Conservation (phyloP, 768 basidiomycete genomes). For the Lanmaoa rubissima region DNA sequence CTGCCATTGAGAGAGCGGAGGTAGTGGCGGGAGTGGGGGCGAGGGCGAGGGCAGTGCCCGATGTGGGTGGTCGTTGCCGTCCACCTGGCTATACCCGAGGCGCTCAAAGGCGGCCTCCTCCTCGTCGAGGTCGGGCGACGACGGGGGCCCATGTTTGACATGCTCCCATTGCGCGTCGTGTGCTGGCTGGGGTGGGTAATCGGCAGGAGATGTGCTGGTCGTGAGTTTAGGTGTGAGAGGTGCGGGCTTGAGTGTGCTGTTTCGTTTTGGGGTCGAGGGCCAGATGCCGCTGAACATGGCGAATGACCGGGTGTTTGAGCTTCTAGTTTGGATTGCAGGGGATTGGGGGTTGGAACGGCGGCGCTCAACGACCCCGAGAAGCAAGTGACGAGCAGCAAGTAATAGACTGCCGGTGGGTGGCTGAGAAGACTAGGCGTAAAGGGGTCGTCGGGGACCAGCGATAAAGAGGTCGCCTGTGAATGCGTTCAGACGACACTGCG, state of each 20-base stretch:
- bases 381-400: neutral
- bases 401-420: neutral
- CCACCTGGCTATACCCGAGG: slow-evolving; percentile 24
- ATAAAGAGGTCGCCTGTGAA: neutral
- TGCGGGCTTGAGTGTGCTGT: slow-evolving; percentile 14
- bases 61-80: neutral
- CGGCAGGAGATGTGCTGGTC: slow-evolving; percentile 3
- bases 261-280: slow-evolving; percentile 19
- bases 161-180: slow-evolving; percentile 27
- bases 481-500: neutral
- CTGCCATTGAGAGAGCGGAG: no score
- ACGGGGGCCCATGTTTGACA: slow-evolving; percentile 12
- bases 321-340: neutral
- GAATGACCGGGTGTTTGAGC: neutral
- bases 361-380: neutral
- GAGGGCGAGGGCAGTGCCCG: neutral
- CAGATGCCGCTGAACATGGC: slow-evolving; percentile 1
- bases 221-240: slow-evolving; percentile 27
- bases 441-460: neutral
- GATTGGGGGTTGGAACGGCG: neutral
- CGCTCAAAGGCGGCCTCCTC: slow-evolving; percentile 14
- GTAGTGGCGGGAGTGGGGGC: no score
- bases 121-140: slow-evolving; percentile 20
- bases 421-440: neutral
- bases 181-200: slow-evolving; percentile 3